Conservation (phyloP, 1,139 yeast genomes). For the Kodamaea fungicola region DNA sequence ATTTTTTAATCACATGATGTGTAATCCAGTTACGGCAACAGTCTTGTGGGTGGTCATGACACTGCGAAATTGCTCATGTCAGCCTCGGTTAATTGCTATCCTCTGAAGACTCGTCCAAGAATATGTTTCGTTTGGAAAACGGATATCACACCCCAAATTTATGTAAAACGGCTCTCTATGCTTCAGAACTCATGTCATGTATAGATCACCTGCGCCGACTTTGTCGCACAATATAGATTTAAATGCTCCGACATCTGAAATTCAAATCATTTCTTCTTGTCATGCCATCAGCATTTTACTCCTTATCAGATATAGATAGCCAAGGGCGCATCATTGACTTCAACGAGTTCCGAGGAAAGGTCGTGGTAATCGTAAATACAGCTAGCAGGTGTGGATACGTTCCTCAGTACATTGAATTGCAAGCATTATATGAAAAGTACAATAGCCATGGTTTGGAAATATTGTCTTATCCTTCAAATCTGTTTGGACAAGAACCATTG, state of each 20-base stretch:
- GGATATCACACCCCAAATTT: no score
- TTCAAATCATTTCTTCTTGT: not conserved
- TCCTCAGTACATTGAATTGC: constrained; percentile 38
- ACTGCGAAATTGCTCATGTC: no score
- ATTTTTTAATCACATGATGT: no score
- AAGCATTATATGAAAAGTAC: constrained; percentile 32
- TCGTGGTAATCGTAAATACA: constrained; percentile 41
- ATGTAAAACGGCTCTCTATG: no score
- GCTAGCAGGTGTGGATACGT: constrained; percentile 46
- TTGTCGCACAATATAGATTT: not conserved
- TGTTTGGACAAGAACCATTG: constrained; percentile 69
- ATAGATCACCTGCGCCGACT: not conserved
- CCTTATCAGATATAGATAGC: not conserved
- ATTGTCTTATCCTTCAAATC: constrained; percentile 45
- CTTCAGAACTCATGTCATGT: no score
- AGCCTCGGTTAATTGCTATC: no score
- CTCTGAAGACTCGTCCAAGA: no score
- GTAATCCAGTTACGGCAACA: no score
- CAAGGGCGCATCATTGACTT: constrained; percentile 13
- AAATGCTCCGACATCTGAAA: not conserved
- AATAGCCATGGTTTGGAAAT: constrained; percentile 28
- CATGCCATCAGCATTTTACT: not conserved
- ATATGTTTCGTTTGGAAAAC: no score
- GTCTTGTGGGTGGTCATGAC: no score
- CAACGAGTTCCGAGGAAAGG: constrained; percentile 25